These are phyloP conservation scores for Nicotiana tabacum DNA, from an alignment of 257 asterid species.

Conservation along the genomic window DNA sequence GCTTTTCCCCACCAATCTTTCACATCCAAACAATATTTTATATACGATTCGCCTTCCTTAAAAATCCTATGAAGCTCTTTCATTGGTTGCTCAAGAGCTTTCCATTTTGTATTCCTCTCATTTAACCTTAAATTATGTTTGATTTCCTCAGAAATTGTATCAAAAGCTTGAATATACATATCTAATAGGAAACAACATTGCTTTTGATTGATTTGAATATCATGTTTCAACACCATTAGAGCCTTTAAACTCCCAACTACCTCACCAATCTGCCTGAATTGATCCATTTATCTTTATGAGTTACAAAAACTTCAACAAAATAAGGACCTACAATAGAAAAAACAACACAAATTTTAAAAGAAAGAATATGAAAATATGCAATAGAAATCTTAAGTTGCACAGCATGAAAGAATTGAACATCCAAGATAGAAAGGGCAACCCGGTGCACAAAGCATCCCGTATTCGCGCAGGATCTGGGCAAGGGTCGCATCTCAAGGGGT, in stretches of 20 bases:
- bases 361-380: background rate
- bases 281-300: constrained; percentile 47
- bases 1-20: constrained; percentile 86
- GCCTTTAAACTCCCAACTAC: constrained; percentile 74
- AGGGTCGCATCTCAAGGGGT: too few relatives aligned
- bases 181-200: constrained; percentile 73
- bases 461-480: too few relatives aligned
- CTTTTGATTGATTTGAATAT: constrained; percentile 59
- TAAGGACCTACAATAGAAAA: background rate
- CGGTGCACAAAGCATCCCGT: too few relatives aligned
- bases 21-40: constrained; percentile 51
- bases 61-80: constrained; percentile 61
- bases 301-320: background rate
- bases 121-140: constrained; percentile 52
- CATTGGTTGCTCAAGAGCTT: constrained; percentile 69
- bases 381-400: background rate
- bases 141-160: constrained; percentile 58
- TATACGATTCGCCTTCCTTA: constrained; percentile 62
- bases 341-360: background rate
- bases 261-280: constrained; percentile 79
- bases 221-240: constrained; percentile 72
- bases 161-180: constrained; percentile 52
- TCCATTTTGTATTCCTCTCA: constrained; percentile 69
- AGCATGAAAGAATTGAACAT: too few relatives aligned
- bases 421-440: too few relatives aligned